Conservation (phyloP, 176 grass and related monocot genomes). For the Hsuehochloa calcarea region DNA sequence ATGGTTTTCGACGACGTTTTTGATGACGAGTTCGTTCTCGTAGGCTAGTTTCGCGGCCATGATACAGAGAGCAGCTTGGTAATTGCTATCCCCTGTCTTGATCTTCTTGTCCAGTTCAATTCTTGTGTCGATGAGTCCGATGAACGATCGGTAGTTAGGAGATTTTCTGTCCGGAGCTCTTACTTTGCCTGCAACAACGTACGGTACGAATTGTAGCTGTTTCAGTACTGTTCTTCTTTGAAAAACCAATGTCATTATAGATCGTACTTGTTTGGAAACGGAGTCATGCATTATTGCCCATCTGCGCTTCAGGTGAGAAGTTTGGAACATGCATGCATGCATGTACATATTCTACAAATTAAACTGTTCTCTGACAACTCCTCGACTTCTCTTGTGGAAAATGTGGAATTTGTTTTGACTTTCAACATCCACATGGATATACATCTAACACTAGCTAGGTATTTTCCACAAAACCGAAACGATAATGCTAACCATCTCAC, state of each 20-base stretch:
- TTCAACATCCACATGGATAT: neutral
- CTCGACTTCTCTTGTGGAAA: neutral
- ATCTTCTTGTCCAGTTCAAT: conserved; percentile 65
- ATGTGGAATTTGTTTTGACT: neutral
- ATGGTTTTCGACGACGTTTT: conserved; percentile 19
- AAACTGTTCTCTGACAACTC: neutral
- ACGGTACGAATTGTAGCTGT: neutral
- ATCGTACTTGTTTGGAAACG: neutral
- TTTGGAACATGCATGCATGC: neutral
- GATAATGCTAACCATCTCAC: neutral
- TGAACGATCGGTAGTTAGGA: conserved; percentile 48
- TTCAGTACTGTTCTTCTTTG: neutral
- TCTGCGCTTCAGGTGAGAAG: neutral
- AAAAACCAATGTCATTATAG: neutral
- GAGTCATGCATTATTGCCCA: neutral
- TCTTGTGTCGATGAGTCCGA: conserved; percentile 60
- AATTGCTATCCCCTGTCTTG: conserved; percentile 31
- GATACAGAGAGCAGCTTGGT: conserved; percentile 57
- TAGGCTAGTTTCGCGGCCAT: conserved; percentile 87
- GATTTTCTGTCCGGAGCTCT: conserved; percentile 43
- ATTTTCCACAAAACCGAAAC: neutral
- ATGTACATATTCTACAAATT: neutral
- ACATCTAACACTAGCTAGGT: neutral
- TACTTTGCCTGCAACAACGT: conserved; percentile 38
- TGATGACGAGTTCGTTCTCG: conserved; percentile 60